Evolutionary conservation across 2,329 filamentous ascomycete species (phyloP).

Genomic region (Clarireedia hainanense): DNA sequence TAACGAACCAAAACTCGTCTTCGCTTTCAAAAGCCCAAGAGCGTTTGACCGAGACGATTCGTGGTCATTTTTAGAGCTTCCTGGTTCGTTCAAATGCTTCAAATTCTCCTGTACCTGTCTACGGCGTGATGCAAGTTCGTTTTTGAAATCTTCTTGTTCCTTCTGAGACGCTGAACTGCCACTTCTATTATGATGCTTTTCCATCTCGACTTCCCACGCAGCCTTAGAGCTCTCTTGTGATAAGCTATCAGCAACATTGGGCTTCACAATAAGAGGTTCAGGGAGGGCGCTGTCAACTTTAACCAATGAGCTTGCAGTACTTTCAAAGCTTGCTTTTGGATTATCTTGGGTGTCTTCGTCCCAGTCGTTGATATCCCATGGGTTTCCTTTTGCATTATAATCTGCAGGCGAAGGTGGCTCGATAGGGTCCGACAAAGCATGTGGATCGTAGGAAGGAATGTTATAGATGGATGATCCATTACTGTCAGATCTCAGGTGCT

Average conservation of each 20-base stretch:
- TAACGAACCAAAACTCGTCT: constrained; percentile 61
- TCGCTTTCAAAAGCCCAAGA: constrained; percentile 56
- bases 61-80: constrained; percentile 30
- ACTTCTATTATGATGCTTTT: constrained; percentile 36
- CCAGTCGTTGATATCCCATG: constrained; percentile 36
- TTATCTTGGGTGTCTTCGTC: constrained; percentile 17
- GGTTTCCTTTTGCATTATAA: constrained; percentile 34
- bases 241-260: constrained; percentile 12
- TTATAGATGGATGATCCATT: constrained; percentile 73
- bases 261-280: constrained; percentile 11
- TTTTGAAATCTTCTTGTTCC: constrained; percentile 64
- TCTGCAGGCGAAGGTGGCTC: constrained; percentile 24
- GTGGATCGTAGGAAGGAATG: constrained; percentile 35
- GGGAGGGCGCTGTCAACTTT: constrained; percentile 13
- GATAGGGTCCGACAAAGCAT: constrained; percentile 31
- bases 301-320: neutral
- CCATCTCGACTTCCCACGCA: constrained; percentile 26
- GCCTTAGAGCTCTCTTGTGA: constrained; percentile 13
- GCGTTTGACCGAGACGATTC: constrained; percentile 40
- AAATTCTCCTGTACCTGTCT: constrained; percentile 66
- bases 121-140: constrained; percentile 62
- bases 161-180: constrained; percentile 43
- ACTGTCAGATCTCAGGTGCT: constrained; percentile 77
- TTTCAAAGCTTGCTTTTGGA: constrained; percentile 13
- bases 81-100: constrained; percentile 59